A percentile compares a stretch with the other conserved stretches of the same genome.
Conservation (phyloP, 805 yeast genomes). For the Ogataea haglerorum region DNA sequence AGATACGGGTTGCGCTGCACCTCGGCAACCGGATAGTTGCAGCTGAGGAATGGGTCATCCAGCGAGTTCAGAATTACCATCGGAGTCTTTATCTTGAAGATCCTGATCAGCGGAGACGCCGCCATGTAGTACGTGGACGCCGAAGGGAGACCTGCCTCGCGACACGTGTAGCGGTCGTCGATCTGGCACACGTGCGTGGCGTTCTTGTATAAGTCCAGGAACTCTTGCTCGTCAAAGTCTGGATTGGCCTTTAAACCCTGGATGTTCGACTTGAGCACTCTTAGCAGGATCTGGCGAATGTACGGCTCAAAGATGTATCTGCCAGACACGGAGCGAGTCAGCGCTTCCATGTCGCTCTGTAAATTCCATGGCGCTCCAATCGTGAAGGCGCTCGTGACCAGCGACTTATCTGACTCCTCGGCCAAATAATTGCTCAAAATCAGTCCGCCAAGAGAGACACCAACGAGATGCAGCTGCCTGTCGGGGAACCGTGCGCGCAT, state of each 20-base stretch:
- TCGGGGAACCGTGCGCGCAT: conserved; percentile 52
- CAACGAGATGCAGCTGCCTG: conserved; percentile 62
- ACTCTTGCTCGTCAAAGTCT: conserved; percentile 25
- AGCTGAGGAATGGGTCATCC: conserved; percentile 67
- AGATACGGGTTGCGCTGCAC: conserved; percentile 55
- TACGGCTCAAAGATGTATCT: conserved; percentile 39
- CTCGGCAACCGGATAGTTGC: conserved; percentile 50
- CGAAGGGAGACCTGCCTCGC: conserved; percentile 57
- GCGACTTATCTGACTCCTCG: conserved; percentile 53
- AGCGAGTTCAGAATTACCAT: conserved; percentile 53
- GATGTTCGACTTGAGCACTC: conserved; percentile 44
- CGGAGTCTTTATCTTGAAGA: conserved; percentile 59
- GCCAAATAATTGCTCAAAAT: conserved; percentile 66
- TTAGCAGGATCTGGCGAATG: conserved; percentile 39
- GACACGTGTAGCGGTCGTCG: conserved; percentile 60
- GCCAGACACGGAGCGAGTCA: conserved; percentile 39
- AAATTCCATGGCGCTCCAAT: conserved; percentile 76
- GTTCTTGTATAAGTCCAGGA: conserved; percentile 33
- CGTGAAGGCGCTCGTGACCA: conserved; percentile 54
- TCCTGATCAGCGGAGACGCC: conserved; percentile 58
- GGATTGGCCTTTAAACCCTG: conserved; percentile 32
- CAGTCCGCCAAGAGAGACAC: conserved; percentile 72
- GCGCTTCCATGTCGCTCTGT: conserved; percentile 46
- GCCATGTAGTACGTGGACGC: conserved; percentile 63
- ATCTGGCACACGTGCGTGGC: conserved; percentile 49